Evolutionary conservation across 2,329 filamentous ascomycete species (phyloP), one percentile per base, ranked within the genome.

Genomic region (Sporothrix globosa): DNA sequence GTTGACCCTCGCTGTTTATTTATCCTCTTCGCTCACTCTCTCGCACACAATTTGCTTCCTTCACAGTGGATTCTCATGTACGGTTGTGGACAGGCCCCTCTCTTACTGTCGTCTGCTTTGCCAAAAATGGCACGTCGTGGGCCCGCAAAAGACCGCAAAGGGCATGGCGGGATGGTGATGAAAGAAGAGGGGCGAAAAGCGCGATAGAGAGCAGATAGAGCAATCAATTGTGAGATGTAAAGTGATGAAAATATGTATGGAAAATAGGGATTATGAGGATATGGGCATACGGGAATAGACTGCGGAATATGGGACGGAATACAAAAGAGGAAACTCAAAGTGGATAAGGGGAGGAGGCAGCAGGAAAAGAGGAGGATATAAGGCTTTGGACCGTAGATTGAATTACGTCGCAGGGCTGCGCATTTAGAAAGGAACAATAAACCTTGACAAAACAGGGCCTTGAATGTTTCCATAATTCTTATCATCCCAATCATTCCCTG

Each of bases 81-180:
- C 14, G 11, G 7, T 7, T 44, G 21, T 17, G 13, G 13, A 63
- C n/a, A 24, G 11, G 46, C 63, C 63, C 63, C 63, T 66, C 63
- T 53, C 27, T 66, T 58, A 56, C 17, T 17, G 27, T 52, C 39
- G 50, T 27, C 27, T 53, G 48, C 52, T 58, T 56, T 58, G 46
- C 63, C 63, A 66, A 44, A 56, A 58, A 53, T 53, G 58, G 39
- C 58, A 69, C 46, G 13, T 44, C 41, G 39, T n/a, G 66, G 67
- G 67, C 61, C 70, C 67, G 46, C 67, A 69, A 54, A 52, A 44
- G 67, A 21, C 70, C 67, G 63, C 61, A 69, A 71, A 17, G 66
- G 70, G 70, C 67, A 71, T 69, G 68, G 67, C 67, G 61, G 67
- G 58, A 24, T 24, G 60, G 19, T 30, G 60, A 66, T 46, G 60